These are phyloP conservation scores for Leccinum uliginosum DNA, from an alignment of 768 basidiomycete genomes.

Conservation along the genomic window DNA sequence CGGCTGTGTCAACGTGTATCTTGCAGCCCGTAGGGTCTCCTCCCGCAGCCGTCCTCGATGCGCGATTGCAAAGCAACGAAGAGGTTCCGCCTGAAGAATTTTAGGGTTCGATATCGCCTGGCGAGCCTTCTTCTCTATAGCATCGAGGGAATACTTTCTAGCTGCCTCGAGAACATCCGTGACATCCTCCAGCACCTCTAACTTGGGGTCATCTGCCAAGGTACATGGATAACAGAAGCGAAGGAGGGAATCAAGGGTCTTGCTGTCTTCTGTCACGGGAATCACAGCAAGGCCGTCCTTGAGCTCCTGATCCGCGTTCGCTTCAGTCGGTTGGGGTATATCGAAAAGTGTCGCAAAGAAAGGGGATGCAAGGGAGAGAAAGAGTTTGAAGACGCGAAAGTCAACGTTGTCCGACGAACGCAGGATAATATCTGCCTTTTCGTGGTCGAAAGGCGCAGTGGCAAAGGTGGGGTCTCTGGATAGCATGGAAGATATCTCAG, in stretches of 20 bases:
- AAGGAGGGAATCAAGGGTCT: background rate
- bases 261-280: background rate
- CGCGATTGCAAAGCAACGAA: background rate
- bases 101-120: background rate
- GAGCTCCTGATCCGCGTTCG: background rate
- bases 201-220: background rate
- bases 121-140: background rate
- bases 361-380: background rate
- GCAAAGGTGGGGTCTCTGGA: background rate
- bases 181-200: background rate
- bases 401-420: background rate
- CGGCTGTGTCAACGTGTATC: constrained; percentile 22
- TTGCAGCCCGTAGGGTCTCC: background rate
- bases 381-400: background rate
- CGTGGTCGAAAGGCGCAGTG: background rate
- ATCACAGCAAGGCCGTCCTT: background rate
- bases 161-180: background rate
- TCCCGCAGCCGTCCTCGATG: background rate
- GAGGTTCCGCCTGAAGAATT: background rate
- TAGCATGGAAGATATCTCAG: background rate
- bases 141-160: background rate
- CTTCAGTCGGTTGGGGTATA: constrained; percentile 23
- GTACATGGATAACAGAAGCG: background rate
- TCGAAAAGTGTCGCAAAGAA: constrained; percentile 11
- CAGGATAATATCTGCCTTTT: background rate